Base-by-base conservation (phyloP, 2,329 filamentous ascomycete species). In the Phaeosphaeriaceae sp. region DNA sequence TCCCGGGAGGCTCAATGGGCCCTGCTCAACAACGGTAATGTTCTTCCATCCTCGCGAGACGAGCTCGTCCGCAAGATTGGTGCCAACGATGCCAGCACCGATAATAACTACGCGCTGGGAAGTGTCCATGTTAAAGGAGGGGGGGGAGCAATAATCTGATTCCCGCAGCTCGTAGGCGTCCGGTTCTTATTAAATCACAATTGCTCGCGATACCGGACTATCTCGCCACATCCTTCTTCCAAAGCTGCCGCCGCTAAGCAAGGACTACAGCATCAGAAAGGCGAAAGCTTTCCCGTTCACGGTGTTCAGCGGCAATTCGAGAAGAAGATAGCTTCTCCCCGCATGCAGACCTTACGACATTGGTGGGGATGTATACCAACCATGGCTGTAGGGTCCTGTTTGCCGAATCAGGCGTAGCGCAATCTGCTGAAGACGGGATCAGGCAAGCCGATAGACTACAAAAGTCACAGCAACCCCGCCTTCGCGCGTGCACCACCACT, bases 1-100 rank as follows among this genome's bases (percentile, higher is more conserved):
- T 24, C 87, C 87, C 0, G 87, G 87, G 81, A 89, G 84, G 57
- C 80, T 76, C 62, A 89, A 71, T 2, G 87, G 87, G 0, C 87
- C 87, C 72, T 89, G 87, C 62, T 89, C 87, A 61, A 89, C 76
- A 50, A 89, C 86, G 19, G 86, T 89, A 71, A 89, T 86, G 71
- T 88, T 75, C 53, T 72, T 82, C 86, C 87, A 89, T 78, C 87
- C 87, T 67, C 85, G 82, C 22, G 81, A 80, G 63, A 86, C 81
- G 67, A 89, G 82, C 80, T 89, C 87, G 65, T 89, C 87, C 49
- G 87, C 87, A 49, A 89, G 75, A 58, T 89, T 89, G 56, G 83
- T 82, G 48, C 87, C 87, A 57, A 89, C 87, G 56, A 89, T 88
- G 48, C 87, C 87, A 51, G 87, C 87, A 40, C 87, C 87, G 58